Evolutionary conservation across 768 basidiomycete genomes (phyloP), one percentile per base, ranked within the genome.

Genomic region (Lepiota brunneoincarnata): DNA sequence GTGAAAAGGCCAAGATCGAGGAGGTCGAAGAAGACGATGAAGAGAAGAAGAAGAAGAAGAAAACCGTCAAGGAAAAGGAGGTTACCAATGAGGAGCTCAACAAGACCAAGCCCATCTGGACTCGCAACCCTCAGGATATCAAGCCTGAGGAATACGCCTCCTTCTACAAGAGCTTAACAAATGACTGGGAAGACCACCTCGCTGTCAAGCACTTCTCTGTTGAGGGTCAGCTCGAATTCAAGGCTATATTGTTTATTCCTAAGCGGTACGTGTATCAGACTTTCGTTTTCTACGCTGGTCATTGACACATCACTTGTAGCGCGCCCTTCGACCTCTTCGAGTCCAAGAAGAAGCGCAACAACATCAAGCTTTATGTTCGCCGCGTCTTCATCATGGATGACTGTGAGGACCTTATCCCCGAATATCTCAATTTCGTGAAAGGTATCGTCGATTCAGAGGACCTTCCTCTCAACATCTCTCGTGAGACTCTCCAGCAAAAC

Each of bases 361-460:
- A 98, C 89, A 98, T 99, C 84, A 99, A 99, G 79, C 94, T 99
- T 71, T 99, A 98, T 70, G 97, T 99, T 64, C 93, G 97, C 80
- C 93, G 97, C 54, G 96, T 98, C 67, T 98, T 99, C 83, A 98
- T 99, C 83, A 98, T 97, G 93, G 97, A 99, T 75, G 95, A 97
- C 74, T 98, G 96, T 72, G 96, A 98, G 79, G 97, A 99, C 67
- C 80, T 97, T 69, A 98, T 96, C 68, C 96, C 96, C 63, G 96
- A 98, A 73, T 98, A 98, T 82, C 92, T 98, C 74, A 98, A 98
- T 83, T 98, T 98, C 72, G 86, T 98, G 78, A 97, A 97, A 84
- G 93, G 93, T 81, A 98, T 99, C 70, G 97, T 99, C 75, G 96
- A 99, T 81, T 98, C 96, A 28, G 97, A 99, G 78, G 97, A 99